Conservation (phyloP, 176 grass and related monocot genomes). For the Zoysia japonica region DNA sequence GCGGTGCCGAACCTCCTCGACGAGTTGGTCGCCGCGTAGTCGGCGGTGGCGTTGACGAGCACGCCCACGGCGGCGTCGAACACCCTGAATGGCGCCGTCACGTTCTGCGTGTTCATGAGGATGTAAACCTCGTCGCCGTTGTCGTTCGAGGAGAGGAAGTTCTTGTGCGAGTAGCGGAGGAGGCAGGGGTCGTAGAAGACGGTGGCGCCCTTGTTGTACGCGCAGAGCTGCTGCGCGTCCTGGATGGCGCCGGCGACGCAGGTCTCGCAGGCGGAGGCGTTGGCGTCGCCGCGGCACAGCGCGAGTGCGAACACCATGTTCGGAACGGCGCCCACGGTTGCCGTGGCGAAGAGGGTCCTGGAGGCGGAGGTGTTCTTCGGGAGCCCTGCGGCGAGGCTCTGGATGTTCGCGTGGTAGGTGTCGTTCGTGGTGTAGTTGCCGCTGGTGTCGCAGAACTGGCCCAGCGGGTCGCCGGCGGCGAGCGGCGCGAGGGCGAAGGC, state of each 20-base stretch:
- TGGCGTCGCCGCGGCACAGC: slow-evolving; percentile 42
- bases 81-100: background rate
- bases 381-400: slow-evolving; percentile 31
- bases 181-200: slow-evolving; percentile 52
- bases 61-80: slow-evolving; percentile 21
- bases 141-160: slow-evolving; percentile 35
- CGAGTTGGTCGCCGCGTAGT: slow-evolving; percentile 46
- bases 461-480: background rate
- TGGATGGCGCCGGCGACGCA: slow-evolving; percentile 29
- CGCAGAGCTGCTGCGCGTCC: slow-evolving; percentile 26
- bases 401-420: slow-evolving; percentile 38
- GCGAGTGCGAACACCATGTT: slow-evolving; percentile 31
- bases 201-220: slow-evolving; percentile 32
- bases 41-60: slow-evolving; percentile 34
- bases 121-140: background rate
- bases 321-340: background rate
- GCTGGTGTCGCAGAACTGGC: background rate
- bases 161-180: slow-evolving; percentile 56
- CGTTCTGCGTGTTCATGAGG: slow-evolving; percentile 23
- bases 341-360: slow-evolving; percentile 14
- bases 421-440: background rate
- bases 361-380: slow-evolving; percentile 26
- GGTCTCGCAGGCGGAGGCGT: slow-evolving; percentile 15
- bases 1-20: slow-evolving; percentile 46
- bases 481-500: background rate